These are phyloP conservation scores for Panicum hallii DNA, from an alignment of 202 grass and related monocot genomes.

Conservation along the genomic window DNA sequence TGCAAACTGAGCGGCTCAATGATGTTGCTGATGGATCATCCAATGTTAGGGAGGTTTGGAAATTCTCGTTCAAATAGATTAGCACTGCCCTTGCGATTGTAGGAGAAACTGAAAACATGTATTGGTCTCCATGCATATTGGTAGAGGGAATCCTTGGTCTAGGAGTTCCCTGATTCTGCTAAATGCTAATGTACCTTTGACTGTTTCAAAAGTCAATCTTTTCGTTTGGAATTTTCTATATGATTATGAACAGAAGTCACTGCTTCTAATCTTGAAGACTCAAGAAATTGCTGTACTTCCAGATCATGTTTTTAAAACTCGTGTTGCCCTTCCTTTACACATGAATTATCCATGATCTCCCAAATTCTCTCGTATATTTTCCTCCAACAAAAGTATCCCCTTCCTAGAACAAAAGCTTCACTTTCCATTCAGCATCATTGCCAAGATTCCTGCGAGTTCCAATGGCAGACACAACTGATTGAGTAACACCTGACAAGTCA, in stretches of 20 bases:
- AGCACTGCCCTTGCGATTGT: neutral
- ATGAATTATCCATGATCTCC: conserved; percentile 12
- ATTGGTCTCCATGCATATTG: neutral
- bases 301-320: neutral
- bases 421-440: conserved; percentile 34
- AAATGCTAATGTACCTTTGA: conserved; percentile 33
- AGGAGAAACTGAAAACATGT: conserved; percentile 34
- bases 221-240: neutral
- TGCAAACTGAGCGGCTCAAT: conserved; percentile 66
- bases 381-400: conserved; percentile 15
- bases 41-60: conserved; percentile 96
- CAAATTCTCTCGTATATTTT: conserved; percentile 24
- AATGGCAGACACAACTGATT: conserved; percentile 63
- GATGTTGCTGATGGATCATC: conserved; percentile 94
- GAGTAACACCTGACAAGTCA: conserved; percentile 53
- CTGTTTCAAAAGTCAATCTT: neutral
- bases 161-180: conserved; percentile 1
- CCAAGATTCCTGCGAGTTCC: conserved; percentile 52
- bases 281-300: neutral
- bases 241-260: neutral
- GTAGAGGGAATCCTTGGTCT: conserved; percentile 19
- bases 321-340: conserved; percentile 13
- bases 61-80: conserved; percentile 69
- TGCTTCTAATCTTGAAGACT: neutral
- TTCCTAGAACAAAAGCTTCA: conserved; percentile 9